These are phyloP conservation scores for Solanum okadae DNA, from an alignment of 257 asterid species.

Conservation along the genomic window DNA sequence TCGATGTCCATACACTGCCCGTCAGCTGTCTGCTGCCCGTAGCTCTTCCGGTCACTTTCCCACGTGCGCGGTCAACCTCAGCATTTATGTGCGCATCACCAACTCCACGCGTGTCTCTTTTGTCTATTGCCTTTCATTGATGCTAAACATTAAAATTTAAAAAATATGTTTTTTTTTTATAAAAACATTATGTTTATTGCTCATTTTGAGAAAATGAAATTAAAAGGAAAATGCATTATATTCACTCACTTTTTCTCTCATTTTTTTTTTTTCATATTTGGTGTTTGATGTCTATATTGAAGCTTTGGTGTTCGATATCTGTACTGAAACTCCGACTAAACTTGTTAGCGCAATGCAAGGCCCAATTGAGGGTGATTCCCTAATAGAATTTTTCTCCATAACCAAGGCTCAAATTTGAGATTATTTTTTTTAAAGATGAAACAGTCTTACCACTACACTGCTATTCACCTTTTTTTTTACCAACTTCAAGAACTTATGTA, in stretches of 20 bases:
- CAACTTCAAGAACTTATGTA: too few relatives aligned
- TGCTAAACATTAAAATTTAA: neutral
- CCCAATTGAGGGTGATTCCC: too few relatives aligned
- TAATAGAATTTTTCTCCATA: too few relatives aligned
- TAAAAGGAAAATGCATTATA: neutral
- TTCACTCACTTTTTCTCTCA: neutral
- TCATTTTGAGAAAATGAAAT: neutral
- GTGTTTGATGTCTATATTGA: too few relatives aligned
- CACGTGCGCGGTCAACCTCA: slow-evolving; percentile 1
- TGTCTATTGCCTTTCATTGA: neutral
- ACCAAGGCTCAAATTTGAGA: too few relatives aligned
- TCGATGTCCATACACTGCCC: slow-evolving; percentile 21
- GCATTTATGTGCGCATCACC: neutral
- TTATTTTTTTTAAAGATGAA: too few relatives aligned
- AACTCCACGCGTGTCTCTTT: neutral
- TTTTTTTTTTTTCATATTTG: too few relatives aligned
- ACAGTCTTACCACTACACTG: too few relatives aligned
- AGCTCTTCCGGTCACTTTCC: neutral
- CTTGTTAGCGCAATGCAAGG: too few relatives aligned
- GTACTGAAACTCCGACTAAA: too few relatives aligned
- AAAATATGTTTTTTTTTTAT: neutral
- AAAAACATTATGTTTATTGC: neutral
- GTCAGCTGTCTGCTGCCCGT: slow-evolving; percentile 17
- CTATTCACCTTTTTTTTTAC: too few relatives aligned
- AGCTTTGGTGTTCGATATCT: too few relatives aligned